phyloP scores from a whole-genome alignment of 2,329 filamentous ascomycete species.

The Pestalotiopsis sp. region DNA sequence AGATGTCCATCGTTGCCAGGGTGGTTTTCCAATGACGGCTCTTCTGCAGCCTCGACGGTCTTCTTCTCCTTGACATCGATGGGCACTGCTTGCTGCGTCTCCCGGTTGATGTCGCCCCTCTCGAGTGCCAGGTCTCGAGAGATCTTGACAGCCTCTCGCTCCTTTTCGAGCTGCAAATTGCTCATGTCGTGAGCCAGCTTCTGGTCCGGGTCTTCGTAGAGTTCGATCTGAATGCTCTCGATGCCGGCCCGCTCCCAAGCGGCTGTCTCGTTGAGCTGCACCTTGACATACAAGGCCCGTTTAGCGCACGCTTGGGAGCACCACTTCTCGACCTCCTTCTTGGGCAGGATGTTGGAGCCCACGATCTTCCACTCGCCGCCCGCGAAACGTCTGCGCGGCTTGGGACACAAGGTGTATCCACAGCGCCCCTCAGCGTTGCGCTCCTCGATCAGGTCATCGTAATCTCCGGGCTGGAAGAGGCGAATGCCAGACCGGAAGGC shows the following conservation, averaged over 20 bases:
- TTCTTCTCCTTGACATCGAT: constrained; percentile 57
- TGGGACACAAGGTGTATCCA: constrained; percentile 80
- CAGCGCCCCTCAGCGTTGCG: constrained; percentile 82
- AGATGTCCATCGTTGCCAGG: constrained; percentile 42
- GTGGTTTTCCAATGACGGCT: constrained; percentile 36
- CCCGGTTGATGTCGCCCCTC: constrained; percentile 27
- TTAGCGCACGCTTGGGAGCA: constrained; percentile 80
- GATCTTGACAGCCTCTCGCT: constrained; percentile 27
- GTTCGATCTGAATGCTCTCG: constrained; percentile 57
- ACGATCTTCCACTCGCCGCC: constrained; percentile 71
- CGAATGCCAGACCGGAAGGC: constrained; percentile 69
- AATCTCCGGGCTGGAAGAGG: constrained; percentile 84
- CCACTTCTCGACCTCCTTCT: constrained; percentile 80
- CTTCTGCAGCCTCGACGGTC: constrained; percentile 39
- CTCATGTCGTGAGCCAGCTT: constrained; percentile 20
- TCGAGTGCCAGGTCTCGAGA: constrained; percentile 32
- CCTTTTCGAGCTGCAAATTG: constrained; percentile 46
- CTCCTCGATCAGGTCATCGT: constrained; percentile 86
- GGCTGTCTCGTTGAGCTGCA: constrained; percentile 83
- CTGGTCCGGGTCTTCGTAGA: constrained; percentile 64
- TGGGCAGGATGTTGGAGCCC: constrained; percentile 69
- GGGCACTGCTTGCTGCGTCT: constrained; percentile 43
- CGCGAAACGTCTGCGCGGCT: constrained; percentile 58
- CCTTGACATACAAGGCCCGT: constrained; percentile 81
- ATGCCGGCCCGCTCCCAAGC: constrained; percentile 78